phyloP scores from a whole-genome alignment of 2,329 filamentous ascomycete genomes.

The Stylonectria norvegica region DNA sequence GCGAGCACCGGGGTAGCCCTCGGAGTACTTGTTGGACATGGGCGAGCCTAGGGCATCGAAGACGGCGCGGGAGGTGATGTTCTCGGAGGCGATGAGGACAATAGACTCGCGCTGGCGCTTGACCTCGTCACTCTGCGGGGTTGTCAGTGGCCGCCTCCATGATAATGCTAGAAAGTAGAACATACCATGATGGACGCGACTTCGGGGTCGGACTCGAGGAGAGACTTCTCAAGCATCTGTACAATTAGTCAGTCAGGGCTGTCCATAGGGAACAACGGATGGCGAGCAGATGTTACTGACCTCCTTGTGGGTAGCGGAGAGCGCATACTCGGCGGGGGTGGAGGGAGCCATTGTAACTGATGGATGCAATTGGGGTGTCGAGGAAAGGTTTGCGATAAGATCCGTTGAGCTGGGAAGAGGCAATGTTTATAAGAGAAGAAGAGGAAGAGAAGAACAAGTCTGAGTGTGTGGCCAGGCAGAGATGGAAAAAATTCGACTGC shows the following conservation, averaged over 20 bases:
- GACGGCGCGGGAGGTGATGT: slow-evolving; percentile 96
- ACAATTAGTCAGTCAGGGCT: slow-evolving; percentile 13
- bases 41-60: slow-evolving; percentile 94
- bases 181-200: slow-evolving; percentile 94
- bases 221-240: slow-evolving; percentile 92
- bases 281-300: slow-evolving; percentile 36
- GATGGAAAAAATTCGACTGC: neutral
- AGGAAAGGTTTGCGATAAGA: slow-evolving; percentile 7
- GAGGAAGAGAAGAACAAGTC: slow-evolving; percentile 13
- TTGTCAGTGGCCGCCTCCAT: slow-evolving; percentile 31
- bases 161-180: slow-evolving; percentile 12
- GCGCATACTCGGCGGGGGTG: slow-evolving; percentile 48
- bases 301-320: slow-evolving; percentile 54
- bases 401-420: neutral
- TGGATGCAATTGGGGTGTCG: slow-evolving; percentile 8
- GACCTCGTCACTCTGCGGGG: slow-evolving; percentile 75
- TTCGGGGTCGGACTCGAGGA: slow-evolving; percentile 88
- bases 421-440: neutral
- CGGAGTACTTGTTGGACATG: slow-evolving; percentile 99
- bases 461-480: slow-evolving; percentile 15
- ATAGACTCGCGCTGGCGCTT: slow-evolving; percentile 98
- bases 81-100: slow-evolving; percentile 97
- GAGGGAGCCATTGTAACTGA: slow-evolving; percentile 39
- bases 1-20: slow-evolving; percentile 95
- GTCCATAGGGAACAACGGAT: slow-evolving; percentile 18